Conservation (phyloP, 2,329 filamentous ascomycete species). For the Xylaria hypoxylon region DNA sequence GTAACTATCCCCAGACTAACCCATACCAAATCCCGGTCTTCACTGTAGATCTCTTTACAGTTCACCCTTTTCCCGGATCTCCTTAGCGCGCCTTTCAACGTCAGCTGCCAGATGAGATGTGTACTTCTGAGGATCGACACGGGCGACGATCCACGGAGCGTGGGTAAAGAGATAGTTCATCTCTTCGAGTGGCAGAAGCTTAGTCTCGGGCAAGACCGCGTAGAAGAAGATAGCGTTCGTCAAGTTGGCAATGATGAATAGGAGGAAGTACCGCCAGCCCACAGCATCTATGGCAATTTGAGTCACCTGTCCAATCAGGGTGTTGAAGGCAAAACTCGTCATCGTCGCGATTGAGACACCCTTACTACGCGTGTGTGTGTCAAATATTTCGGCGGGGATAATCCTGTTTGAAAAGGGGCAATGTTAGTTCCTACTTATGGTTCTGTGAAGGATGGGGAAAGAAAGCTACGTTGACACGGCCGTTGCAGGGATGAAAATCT, state of each 20-base stretch:
- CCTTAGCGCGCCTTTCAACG: slow-evolving; percentile 67
- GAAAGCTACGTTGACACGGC: too few species aligned
- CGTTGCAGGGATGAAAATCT: background rate
- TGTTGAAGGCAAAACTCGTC: slow-evolving; percentile 78
- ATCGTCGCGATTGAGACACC: slow-evolving; percentile 81
- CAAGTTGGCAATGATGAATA: slow-evolving; percentile 75
- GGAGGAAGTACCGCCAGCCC: slow-evolving; percentile 67
- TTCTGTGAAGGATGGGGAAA: too few species aligned
- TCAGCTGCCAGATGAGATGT: slow-evolving; percentile 60
- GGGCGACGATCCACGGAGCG: slow-evolving; percentile 71
- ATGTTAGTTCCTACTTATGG: background rate
- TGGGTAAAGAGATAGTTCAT: slow-evolving; percentile 74
- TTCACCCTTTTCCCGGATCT: slow-evolving; percentile 65
- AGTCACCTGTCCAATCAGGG: slow-evolving; percentile 59
- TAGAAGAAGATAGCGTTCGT: slow-evolving; percentile 64
- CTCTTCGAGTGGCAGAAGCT: slow-evolving; percentile 71
- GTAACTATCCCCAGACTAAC: too few species aligned
- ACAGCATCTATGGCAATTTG: slow-evolving; percentile 62
- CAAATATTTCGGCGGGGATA: slow-evolving; percentile 79
- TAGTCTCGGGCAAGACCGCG: slow-evolving; percentile 73
- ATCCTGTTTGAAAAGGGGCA: slow-evolving; percentile 53
- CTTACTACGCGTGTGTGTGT: slow-evolving; percentile 79
- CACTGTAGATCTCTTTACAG: slow-evolving; percentile 11
- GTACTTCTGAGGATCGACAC: slow-evolving; percentile 65
- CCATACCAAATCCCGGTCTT: background rate